Evolutionary conservation across 1,284 basidiomycete genomes (phyloP).

Genomic region (Psilocybe mexicana): DNA sequence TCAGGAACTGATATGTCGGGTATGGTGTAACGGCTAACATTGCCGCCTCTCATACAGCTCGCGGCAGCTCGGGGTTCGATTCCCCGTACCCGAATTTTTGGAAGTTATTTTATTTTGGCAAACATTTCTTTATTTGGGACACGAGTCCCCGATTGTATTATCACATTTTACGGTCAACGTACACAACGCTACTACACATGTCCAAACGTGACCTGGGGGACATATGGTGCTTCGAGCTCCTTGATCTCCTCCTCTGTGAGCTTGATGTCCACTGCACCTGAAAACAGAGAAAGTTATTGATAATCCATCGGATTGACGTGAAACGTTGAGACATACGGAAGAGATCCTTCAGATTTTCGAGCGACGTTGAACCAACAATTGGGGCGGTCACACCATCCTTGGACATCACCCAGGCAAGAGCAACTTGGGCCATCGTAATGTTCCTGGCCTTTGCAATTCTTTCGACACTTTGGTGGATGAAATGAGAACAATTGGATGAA

Average conservation of each 20-base stretch:
- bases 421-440: conserved; percentile 59
- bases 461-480: conserved; percentile 43
- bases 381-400: conserved; percentile 53
- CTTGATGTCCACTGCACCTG: conserved; percentile 42
- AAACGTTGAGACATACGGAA: conserved; percentile 36
- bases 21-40: conserved; percentile 12
- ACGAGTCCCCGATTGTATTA: neutral
- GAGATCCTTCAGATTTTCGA: conserved; percentile 53
- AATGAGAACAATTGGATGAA: neutral
- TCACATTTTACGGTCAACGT: neutral
- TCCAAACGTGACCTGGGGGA: conserved; percentile 38
- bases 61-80: conserved; percentile 79
- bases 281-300: neutral
- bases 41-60: conserved; percentile 18
- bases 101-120: neutral
- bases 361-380: conserved; percentile 56
- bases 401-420: conserved; percentile 56
- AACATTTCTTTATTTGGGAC: too few relatives aligned
- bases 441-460: conserved; percentile 52
- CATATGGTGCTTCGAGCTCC: conserved; percentile 49
- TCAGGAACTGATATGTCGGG: neutral
- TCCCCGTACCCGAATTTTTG: conserved; percentile 61
- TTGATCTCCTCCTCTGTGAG: conserved; percentile 55
- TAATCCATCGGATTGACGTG: neutral
- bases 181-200: conserved; percentile 16